Base-by-base conservation (phyloP, 148 eudicot genomes). In the Vaccinium corymbosum region DNA sequence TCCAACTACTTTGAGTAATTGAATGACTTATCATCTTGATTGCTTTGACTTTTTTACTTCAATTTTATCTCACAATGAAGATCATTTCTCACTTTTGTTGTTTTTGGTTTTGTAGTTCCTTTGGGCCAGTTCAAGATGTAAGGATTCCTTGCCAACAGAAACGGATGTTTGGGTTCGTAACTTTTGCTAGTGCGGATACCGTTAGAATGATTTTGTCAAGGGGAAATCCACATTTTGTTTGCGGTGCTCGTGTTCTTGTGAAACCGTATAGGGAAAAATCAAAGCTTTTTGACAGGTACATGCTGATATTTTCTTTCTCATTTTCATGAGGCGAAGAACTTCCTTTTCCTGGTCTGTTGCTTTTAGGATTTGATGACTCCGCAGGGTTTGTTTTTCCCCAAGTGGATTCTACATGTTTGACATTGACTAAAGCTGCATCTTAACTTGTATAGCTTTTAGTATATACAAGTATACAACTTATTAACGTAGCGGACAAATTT, bases 81-180 rank as follows among this genome's bases (percentile, higher is more conserved):
- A 78, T 80, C 48, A n/a, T 25, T 61, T 11, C 80, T 80, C 35
- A 20, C 6, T 15, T 13, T 42, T 59, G 25, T 20, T n/a, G 16
- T 79, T 57, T 80, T 35, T 71, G 78, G 53, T 75, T 83, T 68
- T 78, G 71, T 82, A 91, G 93, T 85, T 64, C 86, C 25, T 90
- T 87, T 80, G 93, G 93, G 25, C 81, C 55, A 0, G 93, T 91
- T 27, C 88, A 88, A 77, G 93, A 91, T 62, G 93, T 91, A 35
- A 85, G 93, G 76, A 88, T 91, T 62, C 93, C 93, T n/a, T 87
- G 93, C 85, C 93, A 88, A 82, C 88, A 86, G 73, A 85, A 85
- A 80, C 87, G 93, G 81, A 91, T 91, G 93, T 91, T 87, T 82
- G 93, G 93, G 71, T 91, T 91, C 66, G 93, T 91, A 2, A 91